These are phyloP conservation scores for Lactarius psammicola DNA, from an alignment of 768 basidiomycete species.

Conservation along the genomic window DNA sequence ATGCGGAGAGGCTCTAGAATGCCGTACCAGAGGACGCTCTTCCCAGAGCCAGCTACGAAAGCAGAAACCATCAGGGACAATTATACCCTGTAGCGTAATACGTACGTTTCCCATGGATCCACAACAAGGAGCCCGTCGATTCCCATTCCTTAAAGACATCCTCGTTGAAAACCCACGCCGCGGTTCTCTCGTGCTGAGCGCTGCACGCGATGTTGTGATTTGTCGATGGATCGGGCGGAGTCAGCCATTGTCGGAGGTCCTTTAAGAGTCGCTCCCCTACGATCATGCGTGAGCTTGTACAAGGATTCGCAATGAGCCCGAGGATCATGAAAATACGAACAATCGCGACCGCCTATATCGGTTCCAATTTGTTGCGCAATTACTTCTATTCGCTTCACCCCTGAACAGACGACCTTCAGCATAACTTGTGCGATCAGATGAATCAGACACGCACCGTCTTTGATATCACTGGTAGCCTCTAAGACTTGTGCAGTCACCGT, in stretches of 20 bases:
- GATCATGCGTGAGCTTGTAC: not conserved
- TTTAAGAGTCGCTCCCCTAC: not conserved
- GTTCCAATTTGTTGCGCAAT: not conserved
- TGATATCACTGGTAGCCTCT: not conserved
- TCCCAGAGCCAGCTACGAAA: not conserved
- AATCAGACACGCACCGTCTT: not conserved
- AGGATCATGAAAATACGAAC: not conserved
- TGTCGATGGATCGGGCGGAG: not conserved
- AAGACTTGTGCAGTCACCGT: not conserved
- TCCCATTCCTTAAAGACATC: not conserved
- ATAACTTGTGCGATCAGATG: not conserved
- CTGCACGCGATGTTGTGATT: not conserved
- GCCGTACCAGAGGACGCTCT: not conserved
- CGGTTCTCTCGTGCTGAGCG: not conserved
- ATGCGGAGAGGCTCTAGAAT: not conserved
- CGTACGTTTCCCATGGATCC: not conserved
- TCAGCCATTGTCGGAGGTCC: not conserved
- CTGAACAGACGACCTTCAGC: too few relatives aligned
- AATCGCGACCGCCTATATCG: not conserved
- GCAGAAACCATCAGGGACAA: not conserved
- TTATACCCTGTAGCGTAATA: too few relatives aligned
- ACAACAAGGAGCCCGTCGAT: not conserved
- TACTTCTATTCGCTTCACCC: not conserved
- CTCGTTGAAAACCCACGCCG: not conserved
- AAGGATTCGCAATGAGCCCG: not conserved